A percentile compares a stretch with the other conserved stretches of the same genome.
Conservation (phyloP, 208 protist species). For the Trypanosoma conorhini region DNA sequence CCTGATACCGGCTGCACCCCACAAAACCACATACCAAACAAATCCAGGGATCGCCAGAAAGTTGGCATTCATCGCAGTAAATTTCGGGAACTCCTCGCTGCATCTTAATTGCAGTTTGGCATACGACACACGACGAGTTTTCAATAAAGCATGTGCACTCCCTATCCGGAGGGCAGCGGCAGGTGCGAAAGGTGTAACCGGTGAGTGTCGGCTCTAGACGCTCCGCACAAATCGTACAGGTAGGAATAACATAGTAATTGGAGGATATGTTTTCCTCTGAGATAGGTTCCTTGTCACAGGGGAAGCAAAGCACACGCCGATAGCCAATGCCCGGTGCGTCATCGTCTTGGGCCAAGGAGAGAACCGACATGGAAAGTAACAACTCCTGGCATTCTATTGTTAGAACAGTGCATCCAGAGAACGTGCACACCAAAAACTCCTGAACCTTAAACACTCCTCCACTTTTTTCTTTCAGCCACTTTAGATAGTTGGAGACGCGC, state of each 20-base stretch:
- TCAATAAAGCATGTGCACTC: slow-evolving; percentile 43
- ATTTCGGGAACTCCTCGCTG: slow-evolving; percentile 27
- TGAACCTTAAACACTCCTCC: slow-evolving; percentile 31
- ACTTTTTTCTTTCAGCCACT: slow-evolving; percentile 13
- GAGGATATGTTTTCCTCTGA: slow-evolving; percentile 1
- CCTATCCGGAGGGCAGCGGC: slow-evolving; percentile 33
- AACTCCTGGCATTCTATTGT: slow-evolving; percentile 50
- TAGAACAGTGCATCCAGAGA: slow-evolving; percentile 48
- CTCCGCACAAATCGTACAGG: slow-evolving; percentile 76
- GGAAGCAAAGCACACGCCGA: slow-evolving; percentile 27
- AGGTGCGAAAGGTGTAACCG: slow-evolving; percentile 44
- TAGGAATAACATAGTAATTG: slow-evolving; percentile 77
- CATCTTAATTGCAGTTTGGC: slow-evolving; percentile 40
- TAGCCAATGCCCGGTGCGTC: slow-evolving; percentile 15
- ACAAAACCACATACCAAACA: slow-evolving; percentile 92
- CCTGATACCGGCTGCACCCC: slow-evolving; percentile 92
- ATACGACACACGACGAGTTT: slow-evolving; percentile 61
- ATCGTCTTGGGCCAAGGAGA: slow-evolving; percentile 40
- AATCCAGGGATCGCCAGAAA: slow-evolving; percentile 84
- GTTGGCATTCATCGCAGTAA: slow-evolving; percentile 66
- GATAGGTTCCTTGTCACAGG: slow-evolving; percentile 21
- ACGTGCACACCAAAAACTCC: slow-evolving; percentile 56
- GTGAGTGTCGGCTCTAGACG: slow-evolving; percentile 73
- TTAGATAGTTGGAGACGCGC: slow-evolving; percentile 17
- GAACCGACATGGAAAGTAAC: slow-evolving; percentile 46